Percentiles rank a stretch among this genome's conserved stretches.
phyloP scores from a whole-genome alignment of 106 monocot species.

The Acorus gramineus region DNA sequence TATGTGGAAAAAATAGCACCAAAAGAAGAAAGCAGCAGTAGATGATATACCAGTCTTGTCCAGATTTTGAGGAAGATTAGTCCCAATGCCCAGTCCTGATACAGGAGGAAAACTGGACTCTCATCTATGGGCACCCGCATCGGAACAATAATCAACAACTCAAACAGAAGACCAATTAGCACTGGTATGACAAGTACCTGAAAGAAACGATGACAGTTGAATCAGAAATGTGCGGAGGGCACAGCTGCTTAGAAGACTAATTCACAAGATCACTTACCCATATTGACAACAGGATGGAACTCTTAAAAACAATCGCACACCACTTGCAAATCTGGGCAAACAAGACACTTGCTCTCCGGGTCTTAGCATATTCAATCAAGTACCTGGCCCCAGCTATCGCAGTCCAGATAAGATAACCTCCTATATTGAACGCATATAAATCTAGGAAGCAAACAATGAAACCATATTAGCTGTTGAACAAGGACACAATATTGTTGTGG shows the following conservation, averaged over 20 bases:
- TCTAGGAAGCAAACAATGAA: slow-evolving; percentile 22
- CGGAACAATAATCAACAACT: slow-evolving; percentile 86
- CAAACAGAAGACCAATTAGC: slow-evolving; percentile 89
- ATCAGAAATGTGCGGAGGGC: too few relatives aligned
- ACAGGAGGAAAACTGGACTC: slow-evolving; percentile 90
- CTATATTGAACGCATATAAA: slow-evolving; percentile 94
- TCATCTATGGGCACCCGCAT: slow-evolving; percentile 96
- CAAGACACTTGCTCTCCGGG: slow-evolving; percentile 37
- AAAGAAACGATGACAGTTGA: background rate
- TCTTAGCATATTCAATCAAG: slow-evolving; percentile 51
- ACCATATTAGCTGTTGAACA: too few relatives aligned
- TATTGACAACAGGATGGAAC: slow-evolving; percentile 73
- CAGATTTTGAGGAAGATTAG: slow-evolving; percentile 92
- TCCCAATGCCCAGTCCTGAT: slow-evolving; percentile 98
- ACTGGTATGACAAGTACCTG: slow-evolving; percentile 92
- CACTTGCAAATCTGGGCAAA: slow-evolving; percentile 67
- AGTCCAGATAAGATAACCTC: slow-evolving; percentile 83
- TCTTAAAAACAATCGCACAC: slow-evolving; percentile 78
- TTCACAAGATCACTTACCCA: slow-evolving; percentile 46
- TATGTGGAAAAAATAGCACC: background rate
- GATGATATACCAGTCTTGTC: slow-evolving; percentile 71
- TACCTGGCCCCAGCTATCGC: slow-evolving; percentile 61
- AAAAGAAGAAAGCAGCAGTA: background rate
- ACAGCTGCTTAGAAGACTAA: background rate
- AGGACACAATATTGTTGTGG: background rate